These are phyloP conservation scores for Teratosphaeria nubilosa DNA, from an alignment of 2,329 filamentous ascomycete genomes.

Conservation along the genomic window DNA sequence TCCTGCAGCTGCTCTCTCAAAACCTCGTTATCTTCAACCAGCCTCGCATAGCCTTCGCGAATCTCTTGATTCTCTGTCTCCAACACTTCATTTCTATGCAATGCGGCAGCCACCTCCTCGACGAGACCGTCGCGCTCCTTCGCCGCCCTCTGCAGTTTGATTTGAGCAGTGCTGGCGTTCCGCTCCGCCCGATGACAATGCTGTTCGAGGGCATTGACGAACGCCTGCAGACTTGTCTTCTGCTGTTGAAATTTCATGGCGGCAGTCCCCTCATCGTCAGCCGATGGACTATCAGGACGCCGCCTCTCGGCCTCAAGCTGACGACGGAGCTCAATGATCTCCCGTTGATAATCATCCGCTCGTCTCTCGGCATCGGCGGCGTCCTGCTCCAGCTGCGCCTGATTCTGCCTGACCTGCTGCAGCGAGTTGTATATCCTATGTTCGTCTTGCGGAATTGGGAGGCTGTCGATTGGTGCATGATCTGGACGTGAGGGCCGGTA, in stretches of 20 bases:
- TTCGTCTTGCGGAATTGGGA: constrained; percentile 51
- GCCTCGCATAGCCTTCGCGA: constrained; percentile 37
- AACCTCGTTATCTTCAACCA: constrained; percentile 85
- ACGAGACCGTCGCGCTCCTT: constrained; percentile 57
- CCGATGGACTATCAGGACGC: constrained; percentile 38
- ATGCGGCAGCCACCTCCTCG: constrained; percentile 50
- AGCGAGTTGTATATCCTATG: constrained; percentile 54
- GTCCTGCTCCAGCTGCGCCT: constrained; percentile 46
- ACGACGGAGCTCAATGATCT: constrained; percentile 43
- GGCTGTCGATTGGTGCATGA: constrained; percentile 42
- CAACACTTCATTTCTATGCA: constrained; percentile 40
- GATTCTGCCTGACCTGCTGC: constrained; percentile 47
- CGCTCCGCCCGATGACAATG: constrained; percentile 54
- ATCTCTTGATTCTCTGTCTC: constrained; percentile 45
- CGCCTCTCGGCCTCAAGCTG: constrained; percentile 33
- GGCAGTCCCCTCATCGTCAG: constrained; percentile 33
- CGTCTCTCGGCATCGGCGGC: constrained; percentile 45
- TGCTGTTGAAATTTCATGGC: constrained; percentile 35
- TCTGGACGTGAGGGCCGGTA: constrained; percentile 25
- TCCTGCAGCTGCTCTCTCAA: constrained; percentile 26
- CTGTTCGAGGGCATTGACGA: constrained; percentile 50
- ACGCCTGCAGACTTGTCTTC: constrained; percentile 50
- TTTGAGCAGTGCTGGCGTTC: constrained; percentile 52
- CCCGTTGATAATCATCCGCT: constrained; percentile 49
- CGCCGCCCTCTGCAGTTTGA: constrained; percentile 51